phyloP scores from a whole-genome alignment of 2,329 filamentous ascomycete species.

The Aspergillus uvarum region DNA sequence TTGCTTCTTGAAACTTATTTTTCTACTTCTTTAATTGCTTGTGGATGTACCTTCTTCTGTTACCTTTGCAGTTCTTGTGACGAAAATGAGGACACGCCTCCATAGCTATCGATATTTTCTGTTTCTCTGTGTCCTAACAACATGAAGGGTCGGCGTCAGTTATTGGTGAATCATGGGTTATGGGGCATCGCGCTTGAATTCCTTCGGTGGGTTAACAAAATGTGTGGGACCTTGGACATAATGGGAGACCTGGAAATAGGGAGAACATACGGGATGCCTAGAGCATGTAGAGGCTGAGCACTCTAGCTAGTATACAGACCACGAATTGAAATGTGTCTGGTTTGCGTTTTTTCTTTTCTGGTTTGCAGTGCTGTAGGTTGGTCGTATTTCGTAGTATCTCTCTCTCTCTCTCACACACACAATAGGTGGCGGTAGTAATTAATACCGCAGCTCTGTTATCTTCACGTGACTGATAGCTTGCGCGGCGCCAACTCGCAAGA shows the following conservation, averaged over 20 bases:
- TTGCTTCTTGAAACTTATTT: conserved; percentile 14
- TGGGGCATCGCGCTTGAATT: conserved; percentile 22
- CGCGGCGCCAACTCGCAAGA: neutral
- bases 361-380: too few species aligned
- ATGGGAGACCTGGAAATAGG: conserved; percentile 23
- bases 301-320: conserved; percentile 26
- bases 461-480: neutral
- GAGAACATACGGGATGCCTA: conserved; percentile 20
- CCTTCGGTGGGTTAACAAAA: conserved; percentile 19
- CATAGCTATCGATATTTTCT: conserved; percentile 22
- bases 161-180: conserved; percentile 20
- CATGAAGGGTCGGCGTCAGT: conserved; percentile 25
- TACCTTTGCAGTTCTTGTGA: conserved; percentile 20
- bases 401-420: too few species aligned
- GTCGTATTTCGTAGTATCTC: too few species aligned
- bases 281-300: conserved; percentile 18
- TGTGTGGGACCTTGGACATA: conserved; percentile 24
- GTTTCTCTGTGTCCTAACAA: conserved; percentile 23
- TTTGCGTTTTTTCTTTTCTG: neutral
- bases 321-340: conserved; percentile 15
- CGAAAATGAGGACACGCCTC: conserved; percentile 26
- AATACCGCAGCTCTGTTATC: neutral
- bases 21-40: conserved; percentile 14
- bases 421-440: too few species aligned
- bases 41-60: conserved; percentile 17